phyloP scores from a whole-genome alignment of 345 rosid genomes.

The Salix suchowensis region DNA sequence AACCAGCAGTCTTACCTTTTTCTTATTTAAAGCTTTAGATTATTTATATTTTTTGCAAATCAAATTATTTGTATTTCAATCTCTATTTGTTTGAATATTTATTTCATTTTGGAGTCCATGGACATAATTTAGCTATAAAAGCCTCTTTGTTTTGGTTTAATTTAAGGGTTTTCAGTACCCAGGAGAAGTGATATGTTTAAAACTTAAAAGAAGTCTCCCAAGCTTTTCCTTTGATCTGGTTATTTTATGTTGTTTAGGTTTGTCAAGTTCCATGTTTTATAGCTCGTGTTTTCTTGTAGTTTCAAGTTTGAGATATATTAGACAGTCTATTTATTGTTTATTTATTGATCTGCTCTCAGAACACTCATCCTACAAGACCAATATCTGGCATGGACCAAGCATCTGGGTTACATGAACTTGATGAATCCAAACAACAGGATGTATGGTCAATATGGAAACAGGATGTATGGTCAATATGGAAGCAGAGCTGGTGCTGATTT shows the following conservation, averaged over 20 bases:
- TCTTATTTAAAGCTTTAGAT: not conserved
- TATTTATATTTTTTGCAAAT: not conserved
- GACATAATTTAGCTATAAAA: not conserved
- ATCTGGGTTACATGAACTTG: conserved; percentile 46
- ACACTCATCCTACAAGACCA: conserved; percentile 41
- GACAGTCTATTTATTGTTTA: not conserved
- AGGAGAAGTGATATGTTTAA: not conserved
- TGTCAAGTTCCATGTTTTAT: not conserved
- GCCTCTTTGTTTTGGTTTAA: not conserved
- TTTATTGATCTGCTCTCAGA: conserved; percentile 19
- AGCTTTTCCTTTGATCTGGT: not conserved
- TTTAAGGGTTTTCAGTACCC: not conserved
- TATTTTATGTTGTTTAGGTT: not conserved
- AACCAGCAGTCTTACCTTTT: not conserved
- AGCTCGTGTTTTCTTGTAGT: not conserved
- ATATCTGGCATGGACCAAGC: conserved; percentile 36
- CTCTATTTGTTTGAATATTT: not conserved
- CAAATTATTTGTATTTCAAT: not conserved
- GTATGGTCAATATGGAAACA: conserved; percentile 55
- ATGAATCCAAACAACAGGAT: conserved; percentile 45
- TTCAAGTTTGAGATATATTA: not conserved
- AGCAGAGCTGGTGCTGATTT: conserved; percentile 42
- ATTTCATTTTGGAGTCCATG: not conserved
- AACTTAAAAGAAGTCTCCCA: not conserved
- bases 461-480: conserved; percentile 57